Conservation (phyloP, 257 asterid genomes). For the Gardenia jasminoides region DNA sequence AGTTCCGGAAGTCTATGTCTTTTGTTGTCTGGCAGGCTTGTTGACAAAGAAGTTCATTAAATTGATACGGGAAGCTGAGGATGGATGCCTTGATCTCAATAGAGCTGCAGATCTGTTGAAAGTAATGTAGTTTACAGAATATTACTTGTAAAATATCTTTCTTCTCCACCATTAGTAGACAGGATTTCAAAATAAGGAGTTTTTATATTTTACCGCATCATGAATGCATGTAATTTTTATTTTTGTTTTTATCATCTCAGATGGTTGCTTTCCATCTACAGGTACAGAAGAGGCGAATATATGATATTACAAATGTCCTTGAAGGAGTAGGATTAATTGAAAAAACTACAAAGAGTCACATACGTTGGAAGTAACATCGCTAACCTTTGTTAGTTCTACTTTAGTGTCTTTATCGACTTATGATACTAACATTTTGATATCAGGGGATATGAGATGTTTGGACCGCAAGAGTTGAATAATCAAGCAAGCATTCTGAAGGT, state of each 20-base stretch:
- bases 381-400: slow-evolving; percentile 6
- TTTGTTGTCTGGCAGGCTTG: slow-evolving; percentile 48
- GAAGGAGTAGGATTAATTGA: slow-evolving; percentile 81
- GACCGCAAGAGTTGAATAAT: slow-evolving; percentile 35
- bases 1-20: slow-evolving; percentile 6
- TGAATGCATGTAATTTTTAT: not conserved
- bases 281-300: slow-evolving; percentile 92
- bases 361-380: slow-evolving; percentile 66
- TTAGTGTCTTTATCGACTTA: slow-evolving; percentile 19
- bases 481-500: slow-evolving; percentile 59
- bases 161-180: not conserved
- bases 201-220: not conserved
- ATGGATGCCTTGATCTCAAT: slow-evolving; percentile 77
- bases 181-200: not conserved
- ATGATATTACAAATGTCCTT: slow-evolving; percentile 87
- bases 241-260: not conserved
- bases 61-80: slow-evolving; percentile 53
- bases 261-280: slow-evolving; percentile 20
- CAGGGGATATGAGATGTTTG: slow-evolving; percentile 52
- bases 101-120: slow-evolving; percentile 54
- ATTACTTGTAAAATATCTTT: not conserved
- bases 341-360: slow-evolving; percentile 71
- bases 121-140: slow-evolving; percentile 32
- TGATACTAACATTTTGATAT: slow-evolving; percentile 23
- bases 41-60: slow-evolving; percentile 70